Evolutionary conservation across 2,329 filamentous ascomycete genomes (phyloP).

Genomic region (Capronia coronata): DNA sequence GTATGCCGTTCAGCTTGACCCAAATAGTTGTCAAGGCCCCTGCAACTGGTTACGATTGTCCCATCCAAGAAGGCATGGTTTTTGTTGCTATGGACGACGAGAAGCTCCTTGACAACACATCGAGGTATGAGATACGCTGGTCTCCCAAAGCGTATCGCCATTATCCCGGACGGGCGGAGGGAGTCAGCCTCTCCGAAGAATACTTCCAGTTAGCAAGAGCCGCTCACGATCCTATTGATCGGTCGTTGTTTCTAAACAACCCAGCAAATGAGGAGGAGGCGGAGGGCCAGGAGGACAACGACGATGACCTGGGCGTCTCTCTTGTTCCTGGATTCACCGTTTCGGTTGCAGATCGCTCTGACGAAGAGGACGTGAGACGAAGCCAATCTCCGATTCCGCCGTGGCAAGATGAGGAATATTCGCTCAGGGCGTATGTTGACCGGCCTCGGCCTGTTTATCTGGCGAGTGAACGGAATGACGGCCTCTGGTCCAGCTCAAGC

Average conservation of each 20-base stretch:
- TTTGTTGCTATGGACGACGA: slow-evolving; percentile 83
- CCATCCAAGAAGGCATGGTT: slow-evolving; percentile 84
- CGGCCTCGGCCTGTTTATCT: slow-evolving; percentile 24
- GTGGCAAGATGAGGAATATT: slow-evolving; percentile 26
- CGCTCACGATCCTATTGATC: slow-evolving; percentile 34
- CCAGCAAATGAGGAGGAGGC: slow-evolving; percentile 8
- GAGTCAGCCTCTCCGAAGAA: slow-evolving; percentile 36
- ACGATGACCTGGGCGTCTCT: slow-evolving; percentile 9
- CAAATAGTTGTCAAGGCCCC: slow-evolving; percentile 86
- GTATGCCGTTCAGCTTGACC: slow-evolving; percentile 72
- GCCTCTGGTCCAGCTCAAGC: slow-evolving; percentile 13
- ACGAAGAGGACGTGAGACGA: slow-evolving; percentile 14
- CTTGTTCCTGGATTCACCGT: slow-evolving; percentile 22
- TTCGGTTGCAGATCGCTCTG: slow-evolving; percentile 17
- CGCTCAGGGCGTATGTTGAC: slow-evolving; percentile 21
- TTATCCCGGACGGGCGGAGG: slow-evolving; percentile 27
- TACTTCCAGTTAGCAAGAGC: slow-evolving; percentile 36
- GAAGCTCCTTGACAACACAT: slow-evolving; percentile 65
- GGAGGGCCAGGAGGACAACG: slow-evolving; percentile 9
- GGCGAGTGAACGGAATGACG: slow-evolving; percentile 15
- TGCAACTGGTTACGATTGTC: slow-evolving; percentile 70
- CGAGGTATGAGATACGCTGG: slow-evolving; percentile 69
- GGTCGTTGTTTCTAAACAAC: slow-evolving; percentile 26
- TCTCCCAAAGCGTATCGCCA: slow-evolving; percentile 33
- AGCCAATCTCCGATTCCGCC: slow-evolving; percentile 22